A percentile compares a stretch with the other conserved stretches of the same genome.
Conservation (phyloP, 257 asterid genomes). For the Leptodermis oblonga region DNA sequence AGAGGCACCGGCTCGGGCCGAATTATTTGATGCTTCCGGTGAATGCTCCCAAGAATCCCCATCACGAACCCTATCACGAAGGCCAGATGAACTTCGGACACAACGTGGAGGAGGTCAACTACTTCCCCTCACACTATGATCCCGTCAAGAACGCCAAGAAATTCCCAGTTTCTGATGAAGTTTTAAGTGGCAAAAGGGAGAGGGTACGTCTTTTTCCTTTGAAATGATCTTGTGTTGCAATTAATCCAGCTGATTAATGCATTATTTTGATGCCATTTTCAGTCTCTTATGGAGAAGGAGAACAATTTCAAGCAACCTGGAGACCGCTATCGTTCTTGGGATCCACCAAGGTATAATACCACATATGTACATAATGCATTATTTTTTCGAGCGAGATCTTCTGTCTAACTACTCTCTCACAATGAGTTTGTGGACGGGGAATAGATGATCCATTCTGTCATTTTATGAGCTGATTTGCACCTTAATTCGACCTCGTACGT, state of each 20-base stretch:
- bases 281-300: conserved; percentile 28
- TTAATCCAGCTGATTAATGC: no score
- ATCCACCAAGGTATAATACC: no score
- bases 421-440: no score
- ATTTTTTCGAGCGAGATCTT: no score
- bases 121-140: conserved; percentile 40
- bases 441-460: no score
- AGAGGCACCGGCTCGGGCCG: conserved; percentile 37
- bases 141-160: conserved; percentile 32
- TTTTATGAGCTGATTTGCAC: no score
- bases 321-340: conserved; percentile 32
- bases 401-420: no score
- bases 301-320: conserved; percentile 38
- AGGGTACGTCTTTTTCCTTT: conserved; percentile 16
- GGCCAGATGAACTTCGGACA: conserved; percentile 41
- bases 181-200: conserved; percentile 29
- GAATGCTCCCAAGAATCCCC: conserved; percentile 35
- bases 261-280: neutral
- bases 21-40: conserved; percentile 38
- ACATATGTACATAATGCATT: no score
- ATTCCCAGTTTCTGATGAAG: conserved; percentile 26
- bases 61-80: conserved; percentile 33
- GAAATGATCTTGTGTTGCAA: no score
- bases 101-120: conserved; percentile 37
- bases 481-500: no score